phyloP scores from a whole-genome alignment of 2,329 filamentous ascomycete species.

The Chaetomium strumarium region DNA sequence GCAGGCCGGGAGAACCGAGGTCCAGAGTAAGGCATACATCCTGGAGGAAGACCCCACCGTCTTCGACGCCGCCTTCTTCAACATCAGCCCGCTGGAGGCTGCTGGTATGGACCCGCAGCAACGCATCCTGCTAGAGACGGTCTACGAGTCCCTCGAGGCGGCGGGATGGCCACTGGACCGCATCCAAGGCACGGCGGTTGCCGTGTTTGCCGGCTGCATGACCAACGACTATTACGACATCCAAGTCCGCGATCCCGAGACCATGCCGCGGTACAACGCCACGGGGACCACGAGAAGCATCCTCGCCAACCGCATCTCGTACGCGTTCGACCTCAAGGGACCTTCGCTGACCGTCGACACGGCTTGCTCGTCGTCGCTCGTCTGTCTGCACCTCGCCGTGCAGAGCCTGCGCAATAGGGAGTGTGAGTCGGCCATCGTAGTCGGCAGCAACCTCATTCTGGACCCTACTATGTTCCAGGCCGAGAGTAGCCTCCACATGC shows the following conservation, averaged over 20 bases:
- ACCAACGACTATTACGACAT: too few relatives aligned
- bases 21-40: not conserved
- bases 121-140: conserved; percentile 30
- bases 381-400: conserved; percentile 4
- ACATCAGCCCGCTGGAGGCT: conserved; percentile 29
- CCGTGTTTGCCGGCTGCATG: conserved; percentile 25
- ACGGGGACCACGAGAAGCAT: not conserved
- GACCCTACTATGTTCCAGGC: conserved; percentile 23
- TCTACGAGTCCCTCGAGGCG: conserved; percentile 33
- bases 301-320: not conserved
- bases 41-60: conserved; percentile 27
- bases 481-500: conserved; percentile 33
- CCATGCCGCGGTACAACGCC: not conserved
- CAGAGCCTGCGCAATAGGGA: conserved; percentile 24
- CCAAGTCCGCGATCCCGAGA: not conserved
- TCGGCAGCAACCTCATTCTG: conserved; percentile 1
- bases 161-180: conserved; percentile 26
- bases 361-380: conserved; percentile 12
- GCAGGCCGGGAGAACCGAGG: not conserved
- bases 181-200: conserved; percentile 24
- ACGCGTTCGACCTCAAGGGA: conserved; percentile 5
- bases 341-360: conserved; percentile 15
- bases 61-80: conserved; percentile 35
- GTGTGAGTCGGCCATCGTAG: conserved; percentile 28
- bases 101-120: conserved; percentile 32